These are phyloP conservation scores for Wickerhamiella domercqiae DNA, from an alignment of 805 yeast species.

Conservation along the genomic window DNA sequence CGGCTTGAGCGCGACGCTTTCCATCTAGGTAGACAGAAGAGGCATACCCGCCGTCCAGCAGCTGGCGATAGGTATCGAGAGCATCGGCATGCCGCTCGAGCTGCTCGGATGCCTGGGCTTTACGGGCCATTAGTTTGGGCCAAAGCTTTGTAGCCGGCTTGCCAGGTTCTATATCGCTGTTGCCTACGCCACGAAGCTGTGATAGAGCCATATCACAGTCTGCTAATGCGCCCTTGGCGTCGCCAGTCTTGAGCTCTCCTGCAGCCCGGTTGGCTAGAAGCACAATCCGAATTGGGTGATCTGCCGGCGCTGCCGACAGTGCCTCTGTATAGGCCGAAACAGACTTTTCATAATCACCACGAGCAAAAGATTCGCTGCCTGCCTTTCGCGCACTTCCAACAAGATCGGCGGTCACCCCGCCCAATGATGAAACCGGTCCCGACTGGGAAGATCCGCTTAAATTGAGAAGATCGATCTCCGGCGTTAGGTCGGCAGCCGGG, in stretches of 20 bases:
- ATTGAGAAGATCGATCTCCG: slow-evolving; percentile 12
- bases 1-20: slow-evolving; percentile 57
- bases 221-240: slow-evolving; percentile 37
- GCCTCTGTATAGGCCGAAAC: slow-evolving; percentile 42
- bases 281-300: slow-evolving; percentile 51
- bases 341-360: slow-evolving; percentile 73
- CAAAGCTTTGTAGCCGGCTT: slow-evolving; percentile 54
- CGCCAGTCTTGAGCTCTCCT: slow-evolving; percentile 53
- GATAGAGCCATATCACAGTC: slow-evolving; percentile 35
- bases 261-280: slow-evolving; percentile 64
- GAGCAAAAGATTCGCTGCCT: slow-evolving; percentile 50
- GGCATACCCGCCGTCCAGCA: slow-evolving; percentile 55
- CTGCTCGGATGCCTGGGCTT: slow-evolving; percentile 76
- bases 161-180: slow-evolving; percentile 30
- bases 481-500: slow-evolving; percentile 1
- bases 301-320: slow-evolving; percentile 40
- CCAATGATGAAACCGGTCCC: slow-evolving; percentile 12
- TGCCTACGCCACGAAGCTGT: slow-evolving; percentile 21
- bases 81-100: slow-evolving; percentile 57
- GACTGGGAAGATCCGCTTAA: slow-evolving; percentile 9
- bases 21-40: slow-evolving; percentile 59
- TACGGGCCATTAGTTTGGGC: slow-evolving; percentile 49
- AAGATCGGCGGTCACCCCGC: slow-evolving; percentile 20
- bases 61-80: slow-evolving; percentile 39
- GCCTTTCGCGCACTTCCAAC: slow-evolving; percentile 21